phyloP scores from a whole-genome alignment of 768 basidiomycete genomes.

The Russula olivacea region DNA sequence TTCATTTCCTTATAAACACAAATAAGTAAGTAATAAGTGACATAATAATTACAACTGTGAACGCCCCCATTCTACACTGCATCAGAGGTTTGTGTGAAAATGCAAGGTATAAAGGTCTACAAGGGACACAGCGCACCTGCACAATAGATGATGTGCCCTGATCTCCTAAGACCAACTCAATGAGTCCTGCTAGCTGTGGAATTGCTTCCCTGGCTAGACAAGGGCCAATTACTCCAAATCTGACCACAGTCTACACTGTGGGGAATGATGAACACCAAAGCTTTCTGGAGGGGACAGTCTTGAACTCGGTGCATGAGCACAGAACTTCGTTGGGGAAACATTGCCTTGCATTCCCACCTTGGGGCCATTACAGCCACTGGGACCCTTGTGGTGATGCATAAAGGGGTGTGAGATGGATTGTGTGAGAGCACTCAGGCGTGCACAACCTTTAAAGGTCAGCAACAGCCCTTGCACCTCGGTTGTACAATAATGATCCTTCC shows the following conservation, averaged over 20 bases:
- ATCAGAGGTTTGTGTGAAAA: no score
- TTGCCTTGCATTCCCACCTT: constrained; percentile 75
- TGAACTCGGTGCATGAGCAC: constrained; percentile 83
- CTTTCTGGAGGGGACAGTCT: constrained; percentile 93
- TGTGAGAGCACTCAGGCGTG: constrained; percentile 27
- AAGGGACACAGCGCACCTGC: constrained; percentile 65
- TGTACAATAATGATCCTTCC: constrained; percentile 65
- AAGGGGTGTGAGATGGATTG: constrained; percentile 29
- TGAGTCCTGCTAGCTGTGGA: constrained; percentile 80
- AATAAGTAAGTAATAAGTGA: no score
- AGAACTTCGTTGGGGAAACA: constrained; percentile 47
- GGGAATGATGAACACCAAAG: constrained; percentile 74
- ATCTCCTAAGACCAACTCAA: constrained; percentile 93
- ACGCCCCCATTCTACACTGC: no score
- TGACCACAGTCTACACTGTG: constrained; percentile 56
- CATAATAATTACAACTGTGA: no score
- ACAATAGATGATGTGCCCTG: constrained; percentile 81
- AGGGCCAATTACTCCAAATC: constrained; percentile 80
- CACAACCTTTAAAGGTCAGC: constrained; percentile 22
- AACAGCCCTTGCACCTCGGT: constrained; percentile 26
- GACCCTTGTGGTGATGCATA: no score
- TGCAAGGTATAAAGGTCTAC: constrained; percentile 61
- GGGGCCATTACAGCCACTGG: constrained; percentile 77
- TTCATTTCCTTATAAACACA: no score
- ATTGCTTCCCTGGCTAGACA: constrained; percentile 89